Conservation (phyloP, 2,329 filamentous ascomycete species). For the Colletotrichum plurivorum region DNA sequence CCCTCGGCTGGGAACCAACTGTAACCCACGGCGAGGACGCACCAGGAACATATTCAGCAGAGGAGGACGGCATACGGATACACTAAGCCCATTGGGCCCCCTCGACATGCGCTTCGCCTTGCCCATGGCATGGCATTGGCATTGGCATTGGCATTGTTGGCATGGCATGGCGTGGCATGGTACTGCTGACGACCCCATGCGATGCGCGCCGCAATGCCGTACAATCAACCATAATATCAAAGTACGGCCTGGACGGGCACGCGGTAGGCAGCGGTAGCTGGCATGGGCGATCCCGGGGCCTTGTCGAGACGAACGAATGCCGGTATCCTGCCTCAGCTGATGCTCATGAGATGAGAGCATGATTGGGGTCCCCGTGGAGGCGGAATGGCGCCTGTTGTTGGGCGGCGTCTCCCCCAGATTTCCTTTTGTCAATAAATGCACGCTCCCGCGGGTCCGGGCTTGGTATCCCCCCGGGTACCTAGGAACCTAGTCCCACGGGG, state of each 20-base stretch:
- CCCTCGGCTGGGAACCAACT: conserved; percentile 24
- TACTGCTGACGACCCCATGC: no score
- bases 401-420: conserved; percentile 34
- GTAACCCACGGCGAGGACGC: conserved; percentile 20
- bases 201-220: neutral
- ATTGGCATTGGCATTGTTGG: neutral
- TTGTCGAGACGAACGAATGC: conserved; percentile 17
- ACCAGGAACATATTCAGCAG: conserved; percentile 12
- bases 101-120: conserved; percentile 33
- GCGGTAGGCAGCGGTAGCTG: conserved; percentile 14
- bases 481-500: conserved; percentile 23
- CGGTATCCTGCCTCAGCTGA: conserved; percentile 31
- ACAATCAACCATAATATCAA: no score
- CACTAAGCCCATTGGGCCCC: conserved; percentile 30
- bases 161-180: neutral
- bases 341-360: conserved; percentile 33
- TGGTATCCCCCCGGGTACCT: neutral
- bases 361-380: conserved; percentile 28
- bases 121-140: conserved; percentile 1
- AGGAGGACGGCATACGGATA: conserved; percentile 9
- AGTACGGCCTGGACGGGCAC: conserved; percentile 4
- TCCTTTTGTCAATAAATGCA: conserved; percentile 39
- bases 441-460: conserved; percentile 36
- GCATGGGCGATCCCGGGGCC: conserved; percentile 26
- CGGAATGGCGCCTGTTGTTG: conserved; percentile 3